Base-by-base conservation (phyloP, 352 stramenopile species). In the Phytophthora citrophthora region DNA sequence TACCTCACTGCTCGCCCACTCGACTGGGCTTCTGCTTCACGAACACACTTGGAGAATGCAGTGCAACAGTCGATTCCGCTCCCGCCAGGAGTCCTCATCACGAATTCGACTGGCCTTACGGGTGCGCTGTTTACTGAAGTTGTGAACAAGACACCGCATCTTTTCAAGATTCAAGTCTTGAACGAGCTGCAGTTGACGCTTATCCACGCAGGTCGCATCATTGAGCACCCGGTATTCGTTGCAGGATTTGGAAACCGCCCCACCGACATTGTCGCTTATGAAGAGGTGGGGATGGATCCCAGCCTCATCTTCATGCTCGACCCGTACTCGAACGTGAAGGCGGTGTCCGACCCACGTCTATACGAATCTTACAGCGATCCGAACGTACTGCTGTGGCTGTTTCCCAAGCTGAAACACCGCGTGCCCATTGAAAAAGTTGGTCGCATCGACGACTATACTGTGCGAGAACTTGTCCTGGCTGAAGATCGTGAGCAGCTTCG, bases 211-310 rank as follows among this genome's bases (percentile, higher is more conserved):
- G 86, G 86, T 8, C 84, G 86, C 45, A 54, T 86, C 18, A 78
- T 73, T 5, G 80, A 92, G 57, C 84, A 91, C 38, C 86, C 86
- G 1, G 81, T 95, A 16, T 95, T 92, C 36, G 84, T 95, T n/a
- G 77, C 81, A n/a, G 86, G 86, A 15, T 95, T 95, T 68, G 86
- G 86, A 27, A 95, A 95, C 45, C 84, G 86, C n/a, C 80, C 84
- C 26, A 93, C 86, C 8, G 86, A 95, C 53, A 76, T 90, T n/a
- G 61, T 91, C 20, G 84, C 86, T 10, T 95, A 95, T 56, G 69
- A 90, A 46, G 63, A 90, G 38, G 86, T 93, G 32, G 86, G 86
- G 20, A 83, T 95, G 20, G 81, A 91, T 44, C 71, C 71, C 7
- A 73, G 77, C 18, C 59, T 89, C 27, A 92, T 95, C 50, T 95